Base-by-base conservation (phyloP, 2,329 filamentous ascomycete species). In the Scleromitrula shiraiana region DNA sequence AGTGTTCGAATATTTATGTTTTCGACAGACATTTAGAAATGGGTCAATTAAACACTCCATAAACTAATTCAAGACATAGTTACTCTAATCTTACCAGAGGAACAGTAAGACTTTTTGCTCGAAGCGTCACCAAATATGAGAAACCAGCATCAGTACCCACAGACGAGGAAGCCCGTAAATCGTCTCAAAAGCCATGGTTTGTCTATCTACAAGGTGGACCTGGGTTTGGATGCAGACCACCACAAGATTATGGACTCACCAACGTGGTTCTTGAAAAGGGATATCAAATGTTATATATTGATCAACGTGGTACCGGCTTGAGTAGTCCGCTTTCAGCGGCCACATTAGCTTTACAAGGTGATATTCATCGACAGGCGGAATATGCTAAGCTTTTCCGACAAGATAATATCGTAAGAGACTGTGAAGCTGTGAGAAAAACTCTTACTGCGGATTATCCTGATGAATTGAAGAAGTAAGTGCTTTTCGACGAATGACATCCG, bases 321-420 rank as follows among this genome's bases (percentile, higher is more conserved):
- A 94, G 87, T 62, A 85, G 81, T 2, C 85, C 90, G 1, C 78
- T 96, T 35, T 85, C 85, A 1, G 80, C 85, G 7, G 77, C 76
- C 7, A 88, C 83, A 6, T 73, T 96, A 4, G 75, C 77, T 27
- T 69, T 77, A 10, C 75, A 81, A 32, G 85, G 83, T 5, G 76
- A 78, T 50, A 70, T 77, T 1, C 66, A 76, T 38, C 78, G 78
- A 49, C 88, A 96, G 66, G 85, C 84, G 6, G 76, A 82, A 45
- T 95, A 95, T 59, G 74, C 97, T 54, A 85, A 85, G 63, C 73
- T 82, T 32, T 95, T 95, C 71, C 80, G 91, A 35, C 89, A 91
- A 27, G 90, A 96, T 66, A 93, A 78, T 62, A 94, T 95, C 43
- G 89, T 97, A 33, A 80, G 79, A 39, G 91, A 97, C 61, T 87